These are phyloP conservation scores for Didymella sp. DNA, from an alignment of 2,329 filamentous ascomycete genomes.

Conservation along the genomic window DNA sequence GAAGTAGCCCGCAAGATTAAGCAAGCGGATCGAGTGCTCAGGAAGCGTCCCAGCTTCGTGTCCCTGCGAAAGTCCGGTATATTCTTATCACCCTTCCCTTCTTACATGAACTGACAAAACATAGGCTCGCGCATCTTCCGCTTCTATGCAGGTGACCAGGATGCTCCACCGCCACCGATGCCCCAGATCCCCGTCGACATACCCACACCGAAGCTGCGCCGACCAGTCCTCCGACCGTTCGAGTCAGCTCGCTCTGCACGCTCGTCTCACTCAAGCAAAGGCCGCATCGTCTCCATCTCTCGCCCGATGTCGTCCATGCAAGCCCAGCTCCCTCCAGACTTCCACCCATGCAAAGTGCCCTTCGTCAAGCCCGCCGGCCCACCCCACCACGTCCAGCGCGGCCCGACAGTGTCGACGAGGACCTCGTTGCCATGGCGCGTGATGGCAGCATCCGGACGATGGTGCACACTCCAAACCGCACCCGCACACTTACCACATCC, in stretches of 20 bases:
- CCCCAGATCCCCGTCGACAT: conserved; percentile 25
- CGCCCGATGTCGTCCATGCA: conserved; percentile 16
- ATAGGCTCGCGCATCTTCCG: conserved; percentile 30
- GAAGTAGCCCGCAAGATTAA: not conserved
- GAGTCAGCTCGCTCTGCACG: conserved; percentile 11
- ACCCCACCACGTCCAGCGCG: conserved; percentile 26
- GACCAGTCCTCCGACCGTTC: not conserved
- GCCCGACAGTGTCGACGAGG: conserved; percentile 25
- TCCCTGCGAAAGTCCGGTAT: conserved; percentile 26
- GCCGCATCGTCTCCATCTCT: conserved; percentile 20
- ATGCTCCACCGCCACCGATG: conserved; percentile 22
- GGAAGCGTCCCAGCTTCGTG: conserved; percentile 22
- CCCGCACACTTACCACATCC: conserved; percentile 19
- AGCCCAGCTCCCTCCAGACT: not conserved
- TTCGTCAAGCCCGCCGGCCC: conserved; percentile 24
- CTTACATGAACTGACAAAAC: not conserved
- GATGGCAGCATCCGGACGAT: conserved; percentile 25
- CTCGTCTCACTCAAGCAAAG: conserved; percentile 6
- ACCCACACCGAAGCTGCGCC: conserved; percentile 8
- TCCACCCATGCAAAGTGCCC: conserved; percentile 5
- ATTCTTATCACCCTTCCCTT: not conserved
- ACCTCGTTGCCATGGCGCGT: conserved; percentile 25
- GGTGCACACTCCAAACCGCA: conserved; percentile 9
- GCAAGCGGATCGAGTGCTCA: conserved; percentile 11
- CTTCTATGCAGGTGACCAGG: not conserved